These are phyloP conservation scores for Afroboletus lepidellus DNA, from an alignment of 1,284 basidiomycete species.

Conservation along the genomic window DNA sequence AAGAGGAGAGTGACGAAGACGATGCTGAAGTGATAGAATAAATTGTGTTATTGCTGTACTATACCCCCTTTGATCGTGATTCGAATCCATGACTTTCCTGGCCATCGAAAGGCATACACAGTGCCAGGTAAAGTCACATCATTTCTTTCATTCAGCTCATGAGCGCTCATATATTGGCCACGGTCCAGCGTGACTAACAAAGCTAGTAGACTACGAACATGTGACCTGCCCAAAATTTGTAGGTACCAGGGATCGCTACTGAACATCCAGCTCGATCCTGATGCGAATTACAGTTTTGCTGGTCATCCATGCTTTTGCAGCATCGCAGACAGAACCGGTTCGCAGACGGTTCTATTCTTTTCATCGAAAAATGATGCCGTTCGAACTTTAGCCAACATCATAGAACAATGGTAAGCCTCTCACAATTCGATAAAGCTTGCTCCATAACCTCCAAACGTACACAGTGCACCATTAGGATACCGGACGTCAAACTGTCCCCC, in stretches of 20 bases:
- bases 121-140: too few species aligned
- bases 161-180: background rate
- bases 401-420: constrained; percentile 9
- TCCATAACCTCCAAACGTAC: constrained; percentile 48
- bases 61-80: constrained; percentile 12
- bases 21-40: constrained; percentile 65
- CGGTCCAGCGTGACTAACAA: constrained; percentile 20
- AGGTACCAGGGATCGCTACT: constrained; percentile 44
- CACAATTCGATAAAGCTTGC: constrained; percentile 54
- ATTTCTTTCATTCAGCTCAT: too few species aligned
- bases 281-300: constrained; percentile 52
- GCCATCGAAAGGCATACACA: too few species aligned
- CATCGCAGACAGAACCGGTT: constrained; percentile 51
- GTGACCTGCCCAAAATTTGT: constrained; percentile 41
- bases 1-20: constrained; percentile 56
- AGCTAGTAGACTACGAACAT: constrained; percentile 32
- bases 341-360: constrained; percentile 46
- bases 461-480: constrained; percentile 52
- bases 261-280: constrained; percentile 45
- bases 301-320: constrained; percentile 42
- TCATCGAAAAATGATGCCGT: background rate
- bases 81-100: too few species aligned
- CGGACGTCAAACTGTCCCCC: constrained; percentile 52
- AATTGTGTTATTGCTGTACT: constrained; percentile 11
- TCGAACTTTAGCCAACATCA: constrained; percentile 1